Percentiles rank a stretch among this genome's conserved stretches.
Conservation (phyloP, 805 yeast species). For the Maudiozyma bulderi region DNA sequence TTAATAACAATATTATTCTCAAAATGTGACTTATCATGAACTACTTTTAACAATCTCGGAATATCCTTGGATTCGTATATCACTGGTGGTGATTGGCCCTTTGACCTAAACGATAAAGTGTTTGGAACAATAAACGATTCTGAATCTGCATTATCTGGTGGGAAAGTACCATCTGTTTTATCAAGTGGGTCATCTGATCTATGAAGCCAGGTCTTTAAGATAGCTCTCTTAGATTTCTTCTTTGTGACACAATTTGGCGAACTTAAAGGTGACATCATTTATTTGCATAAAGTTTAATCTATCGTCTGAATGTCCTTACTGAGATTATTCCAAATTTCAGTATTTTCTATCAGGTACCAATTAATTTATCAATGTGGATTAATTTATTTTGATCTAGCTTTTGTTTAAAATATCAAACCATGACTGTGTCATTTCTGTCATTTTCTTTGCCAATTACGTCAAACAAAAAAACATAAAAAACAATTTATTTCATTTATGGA, state of each 20-base stretch:
- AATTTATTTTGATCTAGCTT: no score
- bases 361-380: no score
- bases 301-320: no score
- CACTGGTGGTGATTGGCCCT: not conserved
- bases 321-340: no score
- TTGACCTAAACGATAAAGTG: not conserved
- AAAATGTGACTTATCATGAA: not conserved
- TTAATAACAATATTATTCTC: not conserved
- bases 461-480: no score
- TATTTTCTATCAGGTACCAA: no score
- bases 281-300: no score
- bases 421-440: no score
- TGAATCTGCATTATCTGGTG: not conserved
- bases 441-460: no score
- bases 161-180: not conserved
- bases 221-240: constrained; percentile 1
- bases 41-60: not conserved
- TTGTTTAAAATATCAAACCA: no score
- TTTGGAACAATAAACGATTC: not conserved
- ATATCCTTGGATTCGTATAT: not conserved
- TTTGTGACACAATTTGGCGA: not conserved
- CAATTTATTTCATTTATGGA: no score
- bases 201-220: not conserved
- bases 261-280: not conserved
- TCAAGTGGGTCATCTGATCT: not conserved